These are phyloP conservation scores for Cryptosporidium muris DNA, from an alignment of 169 alveolate species.

Conservation along the genomic window DNA sequence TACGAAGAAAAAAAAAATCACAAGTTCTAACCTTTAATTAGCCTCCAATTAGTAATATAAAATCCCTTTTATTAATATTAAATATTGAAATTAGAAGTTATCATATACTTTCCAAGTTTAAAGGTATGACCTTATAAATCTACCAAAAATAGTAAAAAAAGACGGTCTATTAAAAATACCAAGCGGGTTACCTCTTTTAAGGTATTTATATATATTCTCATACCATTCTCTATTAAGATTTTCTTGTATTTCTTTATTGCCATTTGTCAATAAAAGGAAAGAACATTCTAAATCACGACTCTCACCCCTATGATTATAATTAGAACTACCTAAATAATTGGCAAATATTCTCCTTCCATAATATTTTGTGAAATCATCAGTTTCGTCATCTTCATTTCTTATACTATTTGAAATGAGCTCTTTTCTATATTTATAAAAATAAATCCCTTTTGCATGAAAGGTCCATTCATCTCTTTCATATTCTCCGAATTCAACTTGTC, in stretches of 20 bases:
- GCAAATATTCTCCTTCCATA: background rate
- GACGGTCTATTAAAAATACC: conserved; percentile 44
- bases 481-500: background rate
- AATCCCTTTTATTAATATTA: background rate
- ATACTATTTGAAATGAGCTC: background rate
- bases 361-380: background rate
- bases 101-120: background rate
- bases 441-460: conserved; percentile 46
- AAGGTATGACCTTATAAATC: conserved; percentile 10
- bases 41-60: too few relatives aligned
- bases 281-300: conserved; percentile 59
- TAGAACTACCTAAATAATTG: conserved; percentile 49
- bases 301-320: conserved; percentile 39
- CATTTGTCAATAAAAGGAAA: conserved; percentile 25
- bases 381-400: background rate
- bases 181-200: conserved; percentile 37
- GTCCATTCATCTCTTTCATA: conserved; percentile 27
- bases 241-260: conserved; percentile 13
- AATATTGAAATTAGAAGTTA: background rate
- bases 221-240: conserved; percentile 17
- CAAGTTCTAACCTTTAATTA: too few relatives aligned
- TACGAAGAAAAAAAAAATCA: too few relatives aligned
- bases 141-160: background rate
- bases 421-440: conserved; percentile 13
- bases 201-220: conserved; percentile 4